phyloP scores from a whole-genome alignment of 2,329 filamentous ascomycete species.

The Ceratocystiopsis sp. region DNA sequence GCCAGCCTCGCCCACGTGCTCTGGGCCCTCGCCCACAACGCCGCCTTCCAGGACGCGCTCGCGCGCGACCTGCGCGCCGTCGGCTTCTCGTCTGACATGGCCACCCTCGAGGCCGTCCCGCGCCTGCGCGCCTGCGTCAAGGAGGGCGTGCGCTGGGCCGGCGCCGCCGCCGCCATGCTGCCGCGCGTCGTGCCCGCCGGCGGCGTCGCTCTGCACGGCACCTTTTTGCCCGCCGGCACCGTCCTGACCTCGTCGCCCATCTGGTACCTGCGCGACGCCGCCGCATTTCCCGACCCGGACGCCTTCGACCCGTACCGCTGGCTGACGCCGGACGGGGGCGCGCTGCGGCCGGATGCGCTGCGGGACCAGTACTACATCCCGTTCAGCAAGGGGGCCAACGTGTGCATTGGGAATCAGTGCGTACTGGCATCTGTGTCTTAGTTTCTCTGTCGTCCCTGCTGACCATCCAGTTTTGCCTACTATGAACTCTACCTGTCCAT shows the following conservation, averaged over 20 bases:
- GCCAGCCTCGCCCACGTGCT: constrained; percentile 5
- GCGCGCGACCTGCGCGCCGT: background rate
- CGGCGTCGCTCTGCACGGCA: constrained; percentile 3
- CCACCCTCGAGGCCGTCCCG: constrained; percentile 3
- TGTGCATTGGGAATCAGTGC: constrained; percentile 6
- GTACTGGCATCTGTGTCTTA: background rate
- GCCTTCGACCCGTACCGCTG: constrained; percentile 4
- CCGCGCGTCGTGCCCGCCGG: constrained; percentile 4
- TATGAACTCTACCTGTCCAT: no score
- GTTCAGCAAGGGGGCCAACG: constrained; percentile 5
- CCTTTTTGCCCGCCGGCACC: constrained; percentile 2
- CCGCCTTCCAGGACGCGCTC: constrained; percentile 2
- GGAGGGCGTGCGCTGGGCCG: constrained; percentile 6
- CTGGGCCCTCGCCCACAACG: constrained; percentile 5
- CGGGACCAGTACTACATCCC: constrained; percentile 6
- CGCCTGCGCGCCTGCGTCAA: constrained; percentile 5
- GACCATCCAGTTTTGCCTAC: no score
- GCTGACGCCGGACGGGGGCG: constrained; percentile 1
- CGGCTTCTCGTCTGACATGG: constrained; percentile 6
- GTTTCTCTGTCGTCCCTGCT: no score
- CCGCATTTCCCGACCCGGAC: constrained; percentile 3
- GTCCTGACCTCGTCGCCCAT: constrained; percentile 5
- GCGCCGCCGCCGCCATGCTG: constrained; percentile 6
- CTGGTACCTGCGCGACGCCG: constrained; percentile 4
- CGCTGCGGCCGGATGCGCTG: background rate